A percentile compares a stretch with the other conserved stretches of the same genome.
These are phyloP conservation scores for Coffea eugenioides DNA, from an alignment of 257 asterid genomes.

Conservation along the genomic window DNA sequence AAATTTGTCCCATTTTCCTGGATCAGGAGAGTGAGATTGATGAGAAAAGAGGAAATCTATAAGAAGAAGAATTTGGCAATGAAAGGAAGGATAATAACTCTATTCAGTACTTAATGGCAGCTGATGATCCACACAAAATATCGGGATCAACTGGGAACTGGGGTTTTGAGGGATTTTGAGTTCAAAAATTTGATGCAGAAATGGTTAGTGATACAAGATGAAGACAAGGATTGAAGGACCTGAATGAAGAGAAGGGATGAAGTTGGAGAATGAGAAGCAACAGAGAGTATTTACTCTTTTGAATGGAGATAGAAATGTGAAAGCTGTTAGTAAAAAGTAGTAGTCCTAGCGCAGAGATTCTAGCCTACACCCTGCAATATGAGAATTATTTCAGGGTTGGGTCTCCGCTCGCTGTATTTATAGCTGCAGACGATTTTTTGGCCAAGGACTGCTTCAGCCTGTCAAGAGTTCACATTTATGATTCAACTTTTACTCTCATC, in stretches of 20 bases:
- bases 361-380: conserved; percentile 16
- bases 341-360: neutral
- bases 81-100: neutral
- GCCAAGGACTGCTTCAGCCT: neutral
- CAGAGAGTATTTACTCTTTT: neutral
- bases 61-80: neutral
- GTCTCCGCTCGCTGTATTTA: conserved; percentile 38
- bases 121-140: conserved; percentile 19
- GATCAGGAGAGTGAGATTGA: neutral
- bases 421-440: conserved; percentile 34
- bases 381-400: conserved; percentile 13
- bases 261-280: conserved; percentile 7
- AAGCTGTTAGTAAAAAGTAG: conserved; percentile 15
- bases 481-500: conserved; percentile 33
- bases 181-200: conserved; percentile 3
- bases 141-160: conserved; percentile 27
- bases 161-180: neutral
- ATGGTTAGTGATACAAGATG: neutral
- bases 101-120: neutral
- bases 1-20: conserved; percentile 24
- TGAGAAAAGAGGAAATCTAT: neutral
- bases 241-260: conserved; percentile 16
- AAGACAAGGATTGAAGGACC: neutral
- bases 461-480: conserved; percentile 37
- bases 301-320: conserved; percentile 11